These are phyloP conservation scores for Podaxis carcinomalis DNA, from an alignment of 768 basidiomycete species.

Conservation along the genomic window DNA sequence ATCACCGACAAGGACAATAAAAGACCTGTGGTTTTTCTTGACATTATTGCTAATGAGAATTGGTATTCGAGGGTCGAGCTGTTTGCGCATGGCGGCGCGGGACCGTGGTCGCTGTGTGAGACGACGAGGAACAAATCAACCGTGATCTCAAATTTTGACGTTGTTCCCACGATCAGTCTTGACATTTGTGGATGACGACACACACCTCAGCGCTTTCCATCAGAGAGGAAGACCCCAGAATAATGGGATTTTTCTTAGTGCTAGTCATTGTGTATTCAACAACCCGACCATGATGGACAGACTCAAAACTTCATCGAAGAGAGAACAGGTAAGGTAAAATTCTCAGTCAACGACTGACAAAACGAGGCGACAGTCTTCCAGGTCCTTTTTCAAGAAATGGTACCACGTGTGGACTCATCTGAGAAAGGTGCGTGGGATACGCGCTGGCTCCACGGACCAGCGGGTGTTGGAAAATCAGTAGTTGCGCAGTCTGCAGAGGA, in stretches of 20 bases:
- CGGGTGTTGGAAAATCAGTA: neutral
- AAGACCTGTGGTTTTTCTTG: conserved; percentile 87
- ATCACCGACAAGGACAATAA: conserved; percentile 96
- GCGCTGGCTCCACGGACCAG: neutral
- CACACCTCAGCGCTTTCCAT: neutral
- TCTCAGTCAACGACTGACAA: neutral
- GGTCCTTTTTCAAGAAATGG: neutral
- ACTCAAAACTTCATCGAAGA: neutral
- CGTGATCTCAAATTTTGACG: neutral
- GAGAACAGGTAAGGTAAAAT: neutral
- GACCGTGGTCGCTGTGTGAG: neutral
- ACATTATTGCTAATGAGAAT: conserved; percentile 92
- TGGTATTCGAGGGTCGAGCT: conserved; percentile 90
- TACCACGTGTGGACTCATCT: neutral
- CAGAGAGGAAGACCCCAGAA: neutral
- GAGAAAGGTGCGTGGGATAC: neutral
- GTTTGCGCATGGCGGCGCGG: conserved; percentile 65
- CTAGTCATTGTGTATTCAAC: neutral
- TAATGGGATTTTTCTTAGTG: neutral
- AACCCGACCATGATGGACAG: neutral
- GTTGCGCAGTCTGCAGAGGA: neutral
- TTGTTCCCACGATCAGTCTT: neutral
- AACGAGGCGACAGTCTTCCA: neutral
- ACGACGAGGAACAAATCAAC: neutral
- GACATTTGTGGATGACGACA: neutral